Evolutionary conservation across 176 grass and related monocot species (phyloP).

Genomic region (Juncus effusus): DNA sequence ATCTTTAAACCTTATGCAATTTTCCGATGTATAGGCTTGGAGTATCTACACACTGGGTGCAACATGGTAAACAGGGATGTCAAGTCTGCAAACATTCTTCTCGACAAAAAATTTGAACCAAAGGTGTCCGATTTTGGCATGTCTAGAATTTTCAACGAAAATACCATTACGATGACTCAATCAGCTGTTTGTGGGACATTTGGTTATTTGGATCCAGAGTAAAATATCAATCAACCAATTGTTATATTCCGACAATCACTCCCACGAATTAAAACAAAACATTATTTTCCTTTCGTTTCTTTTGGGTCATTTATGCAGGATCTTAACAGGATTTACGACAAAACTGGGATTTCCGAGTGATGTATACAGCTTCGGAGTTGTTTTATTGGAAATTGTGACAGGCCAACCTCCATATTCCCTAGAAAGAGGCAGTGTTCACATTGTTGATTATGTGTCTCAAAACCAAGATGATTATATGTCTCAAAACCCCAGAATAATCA

Average conservation of each 20-base stretch:
- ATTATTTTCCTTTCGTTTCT: no score
- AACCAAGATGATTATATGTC: neutral
- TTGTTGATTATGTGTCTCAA: no score
- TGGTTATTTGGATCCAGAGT: slow-evolving; percentile 39
- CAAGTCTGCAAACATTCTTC: slow-evolving; percentile 33
- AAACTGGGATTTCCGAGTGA: no score
- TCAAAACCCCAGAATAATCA: no score
- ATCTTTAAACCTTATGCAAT: neutral
- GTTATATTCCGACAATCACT: no score
- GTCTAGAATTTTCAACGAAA: no score
- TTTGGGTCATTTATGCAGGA: neutral
- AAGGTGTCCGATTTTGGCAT: slow-evolving; percentile 35
- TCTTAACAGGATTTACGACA: neutral
- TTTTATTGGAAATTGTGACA: slow-evolving; percentile 24
- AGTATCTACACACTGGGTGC: slow-evolving; percentile 36
- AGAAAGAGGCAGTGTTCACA: no score
- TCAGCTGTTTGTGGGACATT: slow-evolving; percentile 12
- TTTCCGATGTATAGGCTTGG: slow-evolving; percentile 29
- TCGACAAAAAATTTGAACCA: slow-evolving; percentile 32
- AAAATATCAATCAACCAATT: neutral
- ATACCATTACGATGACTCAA: neutral
- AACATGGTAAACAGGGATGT: slow-evolving; percentile 37
- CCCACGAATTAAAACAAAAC: no score
- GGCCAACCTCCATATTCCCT: slow-evolving; percentile 2
- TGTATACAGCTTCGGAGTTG: slow-evolving; percentile 26